phyloP scores from a whole-genome alignment of 768 basidiomycete species.

The Suillus sp. region DNA sequence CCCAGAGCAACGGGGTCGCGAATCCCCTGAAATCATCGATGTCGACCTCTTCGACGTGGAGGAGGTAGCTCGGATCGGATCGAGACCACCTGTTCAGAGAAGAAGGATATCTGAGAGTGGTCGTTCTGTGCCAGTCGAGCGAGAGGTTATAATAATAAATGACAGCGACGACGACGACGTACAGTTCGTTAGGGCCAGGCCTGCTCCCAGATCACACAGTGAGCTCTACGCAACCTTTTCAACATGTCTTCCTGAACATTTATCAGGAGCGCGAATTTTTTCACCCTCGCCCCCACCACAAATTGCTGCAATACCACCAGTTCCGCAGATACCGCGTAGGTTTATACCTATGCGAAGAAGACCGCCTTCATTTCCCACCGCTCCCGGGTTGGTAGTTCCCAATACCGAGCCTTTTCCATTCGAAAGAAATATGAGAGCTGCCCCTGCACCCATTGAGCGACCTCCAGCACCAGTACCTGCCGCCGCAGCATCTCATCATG shows the following conservation, averaged over 20 bases:
- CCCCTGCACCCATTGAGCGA: constrained; percentile 24
- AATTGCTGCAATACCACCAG: constrained; percentile 49
- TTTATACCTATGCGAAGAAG: constrained; percentile 43
- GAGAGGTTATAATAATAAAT: constrained; percentile 36
- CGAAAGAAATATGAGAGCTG: constrained; percentile 37
- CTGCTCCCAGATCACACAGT: constrained; percentile 24
- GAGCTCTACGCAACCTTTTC: constrained; percentile 8
- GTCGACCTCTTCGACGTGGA: constrained; percentile 45
- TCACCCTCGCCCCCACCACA: constrained; percentile 54
- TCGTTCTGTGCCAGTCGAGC: constrained; percentile 19
- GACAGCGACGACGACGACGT: constrained; percentile 46
- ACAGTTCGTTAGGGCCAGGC: constrained; percentile 30
- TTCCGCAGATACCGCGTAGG: constrained; percentile 49
- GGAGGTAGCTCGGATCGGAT: constrained; percentile 30
- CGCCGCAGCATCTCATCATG: constrained; percentile 55
- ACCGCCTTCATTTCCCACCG: constrained; percentile 31
- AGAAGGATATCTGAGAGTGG: constrained; percentile 28
- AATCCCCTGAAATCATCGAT: constrained; percentile 43
- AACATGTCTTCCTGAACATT: constrained; percentile 11
- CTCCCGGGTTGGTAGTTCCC: constrained; percentile 51
- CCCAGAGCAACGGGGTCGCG: constrained; percentile 19
- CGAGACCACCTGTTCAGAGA: constrained; percentile 29
- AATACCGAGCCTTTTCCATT: constrained; percentile 54
- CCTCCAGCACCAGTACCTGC: constrained; percentile 31
- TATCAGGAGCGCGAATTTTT: constrained; percentile 32